A percentile compares a stretch with the other conserved stretches of the same genome.
These are phyloP conservation scores for Hemisphaericaspora lyxosophila DNA, from an alignment of 1,139 yeast species.

Conservation along the genomic window DNA sequence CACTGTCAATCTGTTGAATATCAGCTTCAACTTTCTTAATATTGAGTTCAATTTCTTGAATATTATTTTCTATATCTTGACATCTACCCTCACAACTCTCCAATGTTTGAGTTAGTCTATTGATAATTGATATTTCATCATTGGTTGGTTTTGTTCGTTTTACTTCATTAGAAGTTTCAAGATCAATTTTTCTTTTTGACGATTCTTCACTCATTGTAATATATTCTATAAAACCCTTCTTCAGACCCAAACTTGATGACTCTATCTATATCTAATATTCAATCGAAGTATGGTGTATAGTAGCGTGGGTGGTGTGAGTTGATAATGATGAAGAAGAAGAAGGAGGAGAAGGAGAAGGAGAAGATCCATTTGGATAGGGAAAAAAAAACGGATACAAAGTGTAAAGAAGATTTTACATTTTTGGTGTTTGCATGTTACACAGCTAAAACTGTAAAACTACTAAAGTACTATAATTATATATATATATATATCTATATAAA, in stretches of 20 bases:
- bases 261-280: no score
- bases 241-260: no score
- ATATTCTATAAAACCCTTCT: no score
- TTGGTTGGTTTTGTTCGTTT: constrained; percentile 15
- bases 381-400: no score
- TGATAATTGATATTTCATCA: constrained; percentile 16
- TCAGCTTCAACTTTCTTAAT: no score
- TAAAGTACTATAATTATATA: no score
- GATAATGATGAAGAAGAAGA: not conserved
- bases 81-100: not conserved
- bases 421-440: not conserved
- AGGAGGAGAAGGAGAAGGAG: not conserved
- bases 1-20: no score
- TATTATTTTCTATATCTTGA: constrained; percentile 20
- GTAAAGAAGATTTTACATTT: no score
- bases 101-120: constrained; percentile 14
- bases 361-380: not conserved
- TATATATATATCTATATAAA: not conserved
- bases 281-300: not conserved
- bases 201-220: constrained; percentile 19
- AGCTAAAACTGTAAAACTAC: not conserved
- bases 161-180: constrained; percentile 15
- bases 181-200: constrained; percentile 22
- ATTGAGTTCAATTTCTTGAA: no score
- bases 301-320: not conserved